phyloP scores from a whole-genome alignment of 345 rosid species.

The Streptanthus diversifolius region DNA sequence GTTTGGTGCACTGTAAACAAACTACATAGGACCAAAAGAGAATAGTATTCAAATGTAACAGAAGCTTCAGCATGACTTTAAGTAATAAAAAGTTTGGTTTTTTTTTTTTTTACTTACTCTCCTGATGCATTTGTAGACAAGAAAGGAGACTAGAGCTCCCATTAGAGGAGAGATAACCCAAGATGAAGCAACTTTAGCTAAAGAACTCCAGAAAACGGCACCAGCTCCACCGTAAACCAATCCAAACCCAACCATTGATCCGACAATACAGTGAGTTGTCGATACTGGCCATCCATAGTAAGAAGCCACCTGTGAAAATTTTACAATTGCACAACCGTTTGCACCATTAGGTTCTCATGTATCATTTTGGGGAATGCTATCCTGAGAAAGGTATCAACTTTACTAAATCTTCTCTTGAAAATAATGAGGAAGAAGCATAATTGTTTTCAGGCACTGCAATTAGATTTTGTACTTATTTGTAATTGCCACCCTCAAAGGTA shows the following conservation, averaged over 20 bases:
- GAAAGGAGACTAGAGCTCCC: constrained; percentile 82
- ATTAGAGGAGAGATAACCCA: constrained; percentile 91
- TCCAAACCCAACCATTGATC: constrained; percentile 98
- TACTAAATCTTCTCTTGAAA: background rate
- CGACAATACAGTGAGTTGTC: constrained; percentile 93
- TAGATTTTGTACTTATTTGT: background rate
- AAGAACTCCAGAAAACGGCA: constrained; percentile 94
- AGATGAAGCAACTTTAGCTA: constrained; percentile 84
- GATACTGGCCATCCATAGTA: constrained; percentile 97
- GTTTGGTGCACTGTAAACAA: constrained; percentile 94
- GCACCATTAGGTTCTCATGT: constrained; percentile 11
- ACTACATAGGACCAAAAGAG: constrained; percentile 38
- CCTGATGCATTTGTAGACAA: constrained; percentile 95
- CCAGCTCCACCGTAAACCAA: constrained; percentile 90
- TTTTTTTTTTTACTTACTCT: constrained; percentile 50
- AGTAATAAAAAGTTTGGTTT: background rate
- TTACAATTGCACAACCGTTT: background rate
- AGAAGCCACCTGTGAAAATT: constrained; percentile 63
- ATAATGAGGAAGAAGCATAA: constrained; percentile 4
- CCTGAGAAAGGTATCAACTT: background rate
- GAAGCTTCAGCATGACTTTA: background rate
- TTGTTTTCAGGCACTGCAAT: background rate
- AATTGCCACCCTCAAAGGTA: background rate
- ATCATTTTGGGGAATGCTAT: background rate
- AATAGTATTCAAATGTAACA: background rate